phyloP scores from a whole-genome alignment of 805 yeast species.

The Schizosaccharomyces pombe region DNA sequence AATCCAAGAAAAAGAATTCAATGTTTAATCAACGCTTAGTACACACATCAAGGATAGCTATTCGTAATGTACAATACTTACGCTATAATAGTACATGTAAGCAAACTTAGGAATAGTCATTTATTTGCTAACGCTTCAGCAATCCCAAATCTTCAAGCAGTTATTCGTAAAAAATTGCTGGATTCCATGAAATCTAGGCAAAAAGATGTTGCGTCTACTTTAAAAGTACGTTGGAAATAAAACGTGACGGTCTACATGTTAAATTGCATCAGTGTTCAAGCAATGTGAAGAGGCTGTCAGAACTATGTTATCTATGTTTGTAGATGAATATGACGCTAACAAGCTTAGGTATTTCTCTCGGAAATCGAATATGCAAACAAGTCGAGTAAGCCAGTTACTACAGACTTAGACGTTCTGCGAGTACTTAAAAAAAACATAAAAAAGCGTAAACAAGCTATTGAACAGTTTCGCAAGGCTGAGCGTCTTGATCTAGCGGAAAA shows the following conservation, averaged over 20 bases:
- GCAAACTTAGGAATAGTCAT: too few species aligned
- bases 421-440: background rate
- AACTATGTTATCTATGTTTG: background rate
- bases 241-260: too few species aligned
- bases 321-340: background rate
- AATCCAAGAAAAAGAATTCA: too few species aligned
- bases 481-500: conserved; percentile 1
- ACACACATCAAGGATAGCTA: too few species aligned
- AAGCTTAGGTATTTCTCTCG: background rate
- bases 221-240: background rate
- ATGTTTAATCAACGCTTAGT: too few species aligned
- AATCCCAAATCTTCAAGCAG: background rate
- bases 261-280: too few species aligned
- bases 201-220: background rate
- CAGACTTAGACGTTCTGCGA: background rate
- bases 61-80: too few species aligned
- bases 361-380: background rate
- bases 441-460: background rate
- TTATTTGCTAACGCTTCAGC: background rate
- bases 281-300: background rate
- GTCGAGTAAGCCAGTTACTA: background rate
- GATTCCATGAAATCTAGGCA: background rate
- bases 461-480: background rate
- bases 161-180: background rate
- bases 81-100: too few species aligned